phyloP scores from a whole-genome alignment of 495 filamentous ascomycete genomes.

The Thozetella sp. region DNA sequence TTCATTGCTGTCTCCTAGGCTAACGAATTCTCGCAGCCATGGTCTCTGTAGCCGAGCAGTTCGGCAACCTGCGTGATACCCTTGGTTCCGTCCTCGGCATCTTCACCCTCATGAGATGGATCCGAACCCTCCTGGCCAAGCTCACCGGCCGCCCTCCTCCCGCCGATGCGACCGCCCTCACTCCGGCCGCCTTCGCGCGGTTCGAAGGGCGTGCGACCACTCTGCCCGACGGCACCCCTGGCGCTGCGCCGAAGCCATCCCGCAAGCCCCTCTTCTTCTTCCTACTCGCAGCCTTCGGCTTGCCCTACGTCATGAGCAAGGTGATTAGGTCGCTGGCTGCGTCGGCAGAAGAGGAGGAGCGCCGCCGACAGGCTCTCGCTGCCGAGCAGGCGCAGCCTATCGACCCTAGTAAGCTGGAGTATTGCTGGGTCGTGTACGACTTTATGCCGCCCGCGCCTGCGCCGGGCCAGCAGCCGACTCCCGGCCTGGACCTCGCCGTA shows the following conservation, averaged over 20 bases:
- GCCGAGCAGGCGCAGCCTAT: slow-evolving; percentile 47
- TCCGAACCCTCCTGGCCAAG: slow-evolving; percentile 86
- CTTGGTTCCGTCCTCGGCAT: slow-evolving; percentile 94
- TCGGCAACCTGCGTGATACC: slow-evolving; percentile 90
- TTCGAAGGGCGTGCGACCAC: slow-evolving; percentile 68
- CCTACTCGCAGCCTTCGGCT: slow-evolving; percentile 87
- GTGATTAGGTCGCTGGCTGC: slow-evolving; percentile 83
- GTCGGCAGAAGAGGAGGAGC: slow-evolving; percentile 79
- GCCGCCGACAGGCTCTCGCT: slow-evolving; percentile 56
- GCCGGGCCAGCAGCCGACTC: slow-evolving; percentile 49
- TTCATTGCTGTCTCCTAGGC: slow-evolving; percentile 3
- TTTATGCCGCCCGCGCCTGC: slow-evolving; percentile 80
- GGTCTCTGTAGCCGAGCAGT: slow-evolving; percentile 97
- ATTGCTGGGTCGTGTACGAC: slow-evolving; percentile 92
- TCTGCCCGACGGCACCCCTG: slow-evolving; percentile 35
- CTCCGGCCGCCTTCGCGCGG: slow-evolving; percentile 83
- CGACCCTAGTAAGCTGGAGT: slow-evolving; percentile 89
- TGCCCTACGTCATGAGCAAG: slow-evolving; percentile 95
- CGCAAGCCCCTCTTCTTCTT: slow-evolving; percentile 97
- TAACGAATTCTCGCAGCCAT: slow-evolving; percentile 67
- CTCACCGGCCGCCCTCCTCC: slow-evolving; percentile 92
- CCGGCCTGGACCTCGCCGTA: slow-evolving; percentile 85
- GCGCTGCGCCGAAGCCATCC: slow-evolving; percentile 70
- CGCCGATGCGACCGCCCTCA: slow-evolving; percentile 82
- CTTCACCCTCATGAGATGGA: slow-evolving; percentile 93